Percentiles rank a stretch among this genome's conserved stretches.
phyloP scores from a whole-genome alignment of 768 basidiomycete species.

The Suillus alpinus region DNA sequence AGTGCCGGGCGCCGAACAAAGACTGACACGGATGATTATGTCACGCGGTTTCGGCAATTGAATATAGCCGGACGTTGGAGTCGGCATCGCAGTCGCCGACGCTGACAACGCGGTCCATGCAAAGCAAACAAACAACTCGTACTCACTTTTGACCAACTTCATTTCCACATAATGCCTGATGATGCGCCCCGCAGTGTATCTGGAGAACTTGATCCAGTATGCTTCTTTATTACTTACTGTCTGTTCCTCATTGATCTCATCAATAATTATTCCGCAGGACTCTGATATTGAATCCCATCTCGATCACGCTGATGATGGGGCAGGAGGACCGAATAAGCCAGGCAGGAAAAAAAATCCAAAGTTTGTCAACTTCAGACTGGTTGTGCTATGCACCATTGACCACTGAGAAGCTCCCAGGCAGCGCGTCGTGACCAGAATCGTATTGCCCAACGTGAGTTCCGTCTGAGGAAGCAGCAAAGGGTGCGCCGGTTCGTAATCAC shows the following conservation, averaged over 20 bases:
- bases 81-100: constrained; percentile 4
- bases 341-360: constrained; percentile 91
- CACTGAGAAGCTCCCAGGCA: constrained; percentile 67
- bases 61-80: neutral
- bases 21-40: constrained; percentile 11
- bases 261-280: constrained; percentile 38
- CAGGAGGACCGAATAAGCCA: constrained; percentile 34
- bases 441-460: constrained; percentile 92
- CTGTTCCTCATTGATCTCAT: constrained; percentile 11
- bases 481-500: constrained; percentile 34
- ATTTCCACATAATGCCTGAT: constrained; percentile 47
- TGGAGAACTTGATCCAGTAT: constrained; percentile 52
- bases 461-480: constrained; percentile 87
- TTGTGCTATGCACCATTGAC: constrained; percentile 10
- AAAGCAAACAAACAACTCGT: neutral
- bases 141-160: constrained; percentile 32
- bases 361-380: constrained; percentile 37
- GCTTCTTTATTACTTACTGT: constrained; percentile 13
- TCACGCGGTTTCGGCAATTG: constrained; percentile 13
- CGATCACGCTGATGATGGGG: constrained; percentile 19
- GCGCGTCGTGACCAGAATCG: constrained; percentile 87
- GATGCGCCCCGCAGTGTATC: constrained; percentile 60
- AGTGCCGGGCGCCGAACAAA: neutral
- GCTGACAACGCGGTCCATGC: constrained; percentile 1
- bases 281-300: constrained; percentile 62